Evolutionary conservation across 2,329 filamentous ascomycete genomes (phyloP), one percentile per base, ranked within the genome.

Genomic region (Corinectria fuckeliana): DNA sequence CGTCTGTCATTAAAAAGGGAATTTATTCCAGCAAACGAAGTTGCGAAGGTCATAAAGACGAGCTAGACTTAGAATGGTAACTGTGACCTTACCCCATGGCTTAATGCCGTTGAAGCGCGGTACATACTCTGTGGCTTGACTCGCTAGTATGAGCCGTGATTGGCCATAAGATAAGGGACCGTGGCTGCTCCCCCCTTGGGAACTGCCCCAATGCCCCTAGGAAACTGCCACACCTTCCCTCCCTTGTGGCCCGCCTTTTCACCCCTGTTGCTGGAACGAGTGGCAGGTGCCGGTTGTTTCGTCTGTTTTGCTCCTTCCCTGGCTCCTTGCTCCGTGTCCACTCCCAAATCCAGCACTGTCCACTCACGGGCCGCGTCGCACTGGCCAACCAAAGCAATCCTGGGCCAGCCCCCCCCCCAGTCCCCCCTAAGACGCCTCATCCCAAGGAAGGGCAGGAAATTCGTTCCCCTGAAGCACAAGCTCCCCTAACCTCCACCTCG

Each of bases 391-490:
- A 73, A 62, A 65, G 65, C 57, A 69, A 57, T 63, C 51, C 56
- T 32, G 45, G 50, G 45, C 56, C 58, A 49, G 56, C 60, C 56
- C 60, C 64, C 64, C 52, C n/a, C n/a, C n/a, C n/a, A n/a, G n/a
- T n/a, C n/a, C n/a, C n/a, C 58, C 64, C 63, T 63, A 61, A 64
- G 51, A 44, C 60, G 50, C 56, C 67, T 68, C 62, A 66, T 65
- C 60, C 52, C 60, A 63, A 68, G 56, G 63, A 69, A 72, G 66
- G 68, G 64, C 66, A 72, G 71, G 74, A 72, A 76, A 71, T 70
- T 71, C 71, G 69, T 71, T 72, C 74, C 74, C 74, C 74, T 75
- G 73, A 75, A 74, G 71, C 64, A 66, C 64, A 62, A 71, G 69
- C 69, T 70, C 68, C 60, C 66, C 59, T 60, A 68, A 68, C 65